Conservation (phyloP, 768 basidiomycete species). For the Mycena vulgaris region DNA sequence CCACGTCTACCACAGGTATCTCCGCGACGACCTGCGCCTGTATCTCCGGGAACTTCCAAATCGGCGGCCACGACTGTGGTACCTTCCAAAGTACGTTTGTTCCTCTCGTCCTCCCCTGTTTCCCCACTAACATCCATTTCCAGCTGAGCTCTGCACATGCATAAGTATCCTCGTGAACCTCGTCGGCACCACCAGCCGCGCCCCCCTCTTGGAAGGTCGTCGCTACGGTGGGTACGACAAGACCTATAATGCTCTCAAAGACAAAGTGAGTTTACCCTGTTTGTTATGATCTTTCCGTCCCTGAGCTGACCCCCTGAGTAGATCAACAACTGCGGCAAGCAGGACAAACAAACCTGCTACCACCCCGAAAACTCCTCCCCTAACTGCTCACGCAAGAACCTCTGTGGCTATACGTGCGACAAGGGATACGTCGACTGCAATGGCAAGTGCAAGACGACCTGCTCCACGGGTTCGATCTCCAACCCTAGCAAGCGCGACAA, state of each 20-base stretch:
- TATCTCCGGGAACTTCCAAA: neutral
- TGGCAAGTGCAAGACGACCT: constrained; percentile 44
- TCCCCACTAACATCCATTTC: neutral
- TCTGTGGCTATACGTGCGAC: constrained; percentile 53
- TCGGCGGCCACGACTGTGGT: neutral
- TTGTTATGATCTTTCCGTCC: too few species aligned
- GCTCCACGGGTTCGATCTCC: constrained; percentile 2
- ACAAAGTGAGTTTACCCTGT: neutral
- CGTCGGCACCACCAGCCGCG: neutral
- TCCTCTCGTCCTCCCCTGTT: neutral
- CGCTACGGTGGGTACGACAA: neutral
- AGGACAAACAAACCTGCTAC: constrained; percentile 36
- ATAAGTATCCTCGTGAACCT: neutral
- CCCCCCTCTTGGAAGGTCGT: neutral
- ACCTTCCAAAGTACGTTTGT: neutral
- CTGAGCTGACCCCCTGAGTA: constrained; percentile 18
- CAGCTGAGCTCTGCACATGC: constrained; percentile 10
- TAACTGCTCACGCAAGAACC: constrained; percentile 38
- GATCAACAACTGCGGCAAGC: constrained; percentile 40
- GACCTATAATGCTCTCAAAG: neutral
- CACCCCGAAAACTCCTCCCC: constrained; percentile 48
- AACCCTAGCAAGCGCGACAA: neutral
- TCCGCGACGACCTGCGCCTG: neutral
- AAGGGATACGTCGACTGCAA: constrained; percentile 46
- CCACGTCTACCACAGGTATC: too few species aligned